These are phyloP conservation scores for Aspergillus fischeri DNA, from an alignment of 2,329 filamentous ascomycete genomes.

Conservation along the genomic window DNA sequence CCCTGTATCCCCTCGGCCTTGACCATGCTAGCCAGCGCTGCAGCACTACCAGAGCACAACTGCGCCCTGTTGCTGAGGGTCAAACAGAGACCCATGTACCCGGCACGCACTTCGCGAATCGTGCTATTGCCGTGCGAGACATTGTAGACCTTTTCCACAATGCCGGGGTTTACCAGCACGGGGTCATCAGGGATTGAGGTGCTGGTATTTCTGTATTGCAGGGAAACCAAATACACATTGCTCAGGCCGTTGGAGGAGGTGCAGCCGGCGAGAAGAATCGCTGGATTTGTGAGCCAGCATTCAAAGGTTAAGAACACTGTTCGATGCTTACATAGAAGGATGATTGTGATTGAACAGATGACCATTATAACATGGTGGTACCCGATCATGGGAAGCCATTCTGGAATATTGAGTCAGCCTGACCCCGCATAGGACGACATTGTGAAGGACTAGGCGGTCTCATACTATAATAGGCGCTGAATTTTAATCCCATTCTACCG, in stretches of 20 bases:
- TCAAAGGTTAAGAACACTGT: neutral
- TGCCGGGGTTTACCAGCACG: constrained; percentile 4
- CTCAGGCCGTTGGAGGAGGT: constrained; percentile 7
- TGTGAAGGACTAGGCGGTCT: too few relatives aligned
- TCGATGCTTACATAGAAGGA: constrained; percentile 5
- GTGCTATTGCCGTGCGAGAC: constrained; percentile 4
- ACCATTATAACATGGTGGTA: constrained; percentile 9
- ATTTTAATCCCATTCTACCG: too few relatives aligned
- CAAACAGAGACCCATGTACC: constrained; percentile 13
- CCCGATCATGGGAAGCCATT: neutral
- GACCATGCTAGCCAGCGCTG: constrained; percentile 4
- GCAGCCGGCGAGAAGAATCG: constrained; percentile 9
- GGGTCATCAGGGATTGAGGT: neutral
- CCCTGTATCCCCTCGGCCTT: neutral
- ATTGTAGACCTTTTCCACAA: constrained; percentile 8
- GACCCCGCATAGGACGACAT: too few relatives aligned
- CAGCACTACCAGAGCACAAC: constrained; percentile 5
- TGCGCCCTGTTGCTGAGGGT: neutral
- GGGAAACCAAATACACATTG: constrained; percentile 10
- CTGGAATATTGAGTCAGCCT: neutral
- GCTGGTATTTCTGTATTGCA: constrained; percentile 3
- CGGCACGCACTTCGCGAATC: constrained; percentile 9
- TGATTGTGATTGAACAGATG: neutral
- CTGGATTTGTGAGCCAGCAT: neutral
- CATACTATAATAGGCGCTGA: too few relatives aligned